These are phyloP conservation scores for Coemansia sp. DNA, from an alignment of 192 early-diverging fungal genomes.

Conservation along the genomic window DNA sequence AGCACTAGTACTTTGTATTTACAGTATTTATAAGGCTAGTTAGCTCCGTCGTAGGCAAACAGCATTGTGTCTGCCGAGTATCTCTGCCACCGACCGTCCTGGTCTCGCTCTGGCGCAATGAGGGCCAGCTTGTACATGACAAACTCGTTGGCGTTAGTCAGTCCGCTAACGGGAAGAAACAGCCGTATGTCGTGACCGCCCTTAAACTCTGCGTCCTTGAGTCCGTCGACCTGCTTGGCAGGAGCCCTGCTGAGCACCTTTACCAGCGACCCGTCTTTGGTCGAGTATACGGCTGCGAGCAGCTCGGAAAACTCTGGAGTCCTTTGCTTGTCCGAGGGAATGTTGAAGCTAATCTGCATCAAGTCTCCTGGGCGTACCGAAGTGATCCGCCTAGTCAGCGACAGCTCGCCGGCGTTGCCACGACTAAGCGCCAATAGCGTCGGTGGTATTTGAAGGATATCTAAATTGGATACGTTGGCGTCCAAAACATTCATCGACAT, in stretches of 20 bases:
- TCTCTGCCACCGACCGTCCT: slow-evolving; percentile 10
- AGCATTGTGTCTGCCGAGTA: slow-evolving; percentile 40
- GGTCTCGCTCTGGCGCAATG: slow-evolving; percentile 29
- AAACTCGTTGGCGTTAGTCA: slow-evolving; percentile 8
- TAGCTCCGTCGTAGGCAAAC: slow-evolving; percentile 23
- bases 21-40: background rate
- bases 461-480: slow-evolving; percentile 3
- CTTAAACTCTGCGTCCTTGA: slow-evolving; percentile 5
- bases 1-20: slow-evolving; percentile 7
- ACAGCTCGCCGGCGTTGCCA: background rate
- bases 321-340: background rate
- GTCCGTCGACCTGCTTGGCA: slow-evolving; percentile 5
- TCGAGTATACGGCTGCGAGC: slow-evolving; percentile 32
- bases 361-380: slow-evolving; percentile 30
- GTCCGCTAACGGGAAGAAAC: slow-evolving; percentile 13
- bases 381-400: slow-evolving; percentile 23
- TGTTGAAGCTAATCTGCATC: slow-evolving; percentile 19
- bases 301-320: slow-evolving; percentile 12
- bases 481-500: background rate
- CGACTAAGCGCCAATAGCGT: background rate
- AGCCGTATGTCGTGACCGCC: slow-evolving; percentile 4
- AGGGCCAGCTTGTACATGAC: slow-evolving; percentile 32
- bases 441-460: slow-evolving; percentile 4
- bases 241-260: slow-evolving; percentile 17
- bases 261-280: slow-evolving; percentile 27